Evolutionary conservation across 73 alveolate genomes (phyloP), one percentile per base, ranked within the genome.

Genomic region (Effrenium voratum): DNA sequence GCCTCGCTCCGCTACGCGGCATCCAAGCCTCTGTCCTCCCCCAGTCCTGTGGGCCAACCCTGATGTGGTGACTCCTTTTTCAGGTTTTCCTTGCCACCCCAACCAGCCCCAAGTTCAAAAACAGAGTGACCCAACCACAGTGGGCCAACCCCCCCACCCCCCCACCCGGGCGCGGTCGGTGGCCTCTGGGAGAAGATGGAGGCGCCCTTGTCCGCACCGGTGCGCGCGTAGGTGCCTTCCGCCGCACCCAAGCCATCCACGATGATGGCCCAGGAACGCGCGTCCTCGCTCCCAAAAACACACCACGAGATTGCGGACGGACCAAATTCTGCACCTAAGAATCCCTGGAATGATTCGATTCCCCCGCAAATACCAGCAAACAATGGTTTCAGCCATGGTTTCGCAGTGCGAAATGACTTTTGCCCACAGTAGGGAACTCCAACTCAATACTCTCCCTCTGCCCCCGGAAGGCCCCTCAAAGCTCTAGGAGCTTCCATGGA

Each of bases 171-270:
- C n/a, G n/a, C n/a, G n/a, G n/a, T n/a, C n/a, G n/a, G n/a, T n/a
- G 52, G 28, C 84, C 95, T 87, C 84, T 63, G 95, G 16, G 84
- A 59, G 70, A 63, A 59, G 72, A 63, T 34, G 68, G 82, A 45
- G 70, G 57, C n/a, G 70, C 95, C 95, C 68, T 87, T 87, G 50
- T 87, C 85, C 3, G 95, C 95, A 5, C 95, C 95, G 50, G 95
- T 87, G 82, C 95, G 95, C 22, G 84, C 95, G 47, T 87, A 87
- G 84, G 84, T 87, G 45, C 95, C 95, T 50, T 66, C 95, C 2
- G 84, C 95, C 19, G 45, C 50, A 19, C 95, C 95, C 28, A 75
- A 66, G 68, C 41, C 41, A 49, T 87, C 95, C 47, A 87, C 45
- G 84, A 87, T 59, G 68, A 60, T 41, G 49, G 84, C 95, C 95